A percentile compares a stretch with the other conserved stretches of the same genome.
phyloP scores from a whole-genome alignment of 768 basidiomycete genomes.

The Vararia minispora region DNA sequence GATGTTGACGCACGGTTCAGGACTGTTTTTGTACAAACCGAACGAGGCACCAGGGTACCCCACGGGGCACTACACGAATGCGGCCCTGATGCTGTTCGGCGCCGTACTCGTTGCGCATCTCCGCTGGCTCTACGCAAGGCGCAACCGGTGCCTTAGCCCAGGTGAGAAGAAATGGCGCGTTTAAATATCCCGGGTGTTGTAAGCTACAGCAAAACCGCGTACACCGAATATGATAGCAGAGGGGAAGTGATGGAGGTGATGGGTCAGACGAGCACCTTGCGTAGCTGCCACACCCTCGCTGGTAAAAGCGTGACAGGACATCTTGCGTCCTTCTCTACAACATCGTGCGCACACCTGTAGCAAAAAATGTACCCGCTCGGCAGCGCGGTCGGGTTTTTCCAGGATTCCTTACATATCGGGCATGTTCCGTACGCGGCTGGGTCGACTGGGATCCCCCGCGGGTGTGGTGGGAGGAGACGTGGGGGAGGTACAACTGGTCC shows the following conservation, averaged over 20 bases:
- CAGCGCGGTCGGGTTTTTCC: conserved; percentile 81
- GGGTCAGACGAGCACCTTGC: conserved; percentile 76
- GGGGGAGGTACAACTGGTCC: conserved; percentile 73
- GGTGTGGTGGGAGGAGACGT: conserved; percentile 62
- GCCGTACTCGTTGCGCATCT: too few species aligned
- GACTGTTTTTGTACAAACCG: conserved; percentile 20
- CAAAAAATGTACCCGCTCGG: conserved; percentile 95
- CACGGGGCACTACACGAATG: conserved; percentile 26
- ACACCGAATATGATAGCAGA: background rate
- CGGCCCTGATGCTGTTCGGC: background rate
- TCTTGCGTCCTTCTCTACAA: conserved; percentile 62
- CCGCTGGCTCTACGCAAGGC: too few species aligned
- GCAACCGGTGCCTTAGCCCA: too few species aligned
- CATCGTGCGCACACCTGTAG: conserved; percentile 81
- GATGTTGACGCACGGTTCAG: too few species aligned
- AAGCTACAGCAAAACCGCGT: too few species aligned
- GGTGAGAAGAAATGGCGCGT: too few species aligned
- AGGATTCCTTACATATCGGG: conserved; percentile 60
- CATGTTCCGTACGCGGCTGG: conserved; percentile 66
- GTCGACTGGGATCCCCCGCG: conserved; percentile 57
- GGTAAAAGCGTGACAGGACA: conserved; percentile 86
- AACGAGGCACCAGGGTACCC: conserved; percentile 22
- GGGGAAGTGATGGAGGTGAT: too few species aligned
- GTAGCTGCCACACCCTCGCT: conserved; percentile 66
- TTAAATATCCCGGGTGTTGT: too few species aligned